Evolutionary conservation across 2,329 filamentous ascomycete genomes (phyloP).

Genomic region (Cladosporium phlei): DNA sequence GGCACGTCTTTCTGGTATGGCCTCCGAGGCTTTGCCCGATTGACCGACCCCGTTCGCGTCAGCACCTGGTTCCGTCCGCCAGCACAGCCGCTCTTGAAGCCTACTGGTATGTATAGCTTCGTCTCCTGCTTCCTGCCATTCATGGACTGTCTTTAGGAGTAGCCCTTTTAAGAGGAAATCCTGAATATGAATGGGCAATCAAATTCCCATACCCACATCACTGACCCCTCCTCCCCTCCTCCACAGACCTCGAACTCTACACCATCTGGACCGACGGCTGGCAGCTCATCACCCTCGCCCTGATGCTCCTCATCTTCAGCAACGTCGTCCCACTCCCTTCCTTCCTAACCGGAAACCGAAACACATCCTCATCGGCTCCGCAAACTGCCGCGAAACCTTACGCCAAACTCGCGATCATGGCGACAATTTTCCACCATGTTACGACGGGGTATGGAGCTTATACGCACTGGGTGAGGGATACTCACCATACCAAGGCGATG

Average conservation of each 20-base stretch:
- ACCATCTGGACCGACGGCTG: constrained; percentile 34
- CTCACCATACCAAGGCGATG: constrained; percentile 33
- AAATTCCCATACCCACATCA: not conserved
- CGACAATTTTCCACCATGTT: constrained; percentile 34
- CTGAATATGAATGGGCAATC: not conserved
- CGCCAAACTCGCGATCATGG: constrained; percentile 28
- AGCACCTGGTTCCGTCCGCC: constrained; percentile 34
- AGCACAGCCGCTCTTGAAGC: constrained; percentile 19
- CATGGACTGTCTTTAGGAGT: too few relatives aligned
- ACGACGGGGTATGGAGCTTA: constrained; percentile 32
- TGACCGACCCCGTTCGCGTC: constrained; percentile 32
- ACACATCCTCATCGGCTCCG: constrained; percentile 21
- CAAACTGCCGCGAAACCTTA: constrained; percentile 27
- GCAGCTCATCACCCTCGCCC: constrained; percentile 30
- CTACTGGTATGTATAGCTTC: constrained; percentile 27
- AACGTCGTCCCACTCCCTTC: constrained; percentile 28
- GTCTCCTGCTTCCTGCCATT: too few relatives aligned
- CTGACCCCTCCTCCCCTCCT: not conserved
- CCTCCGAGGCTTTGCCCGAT: constrained; percentile 28
- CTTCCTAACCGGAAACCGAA: constrained; percentile 13
- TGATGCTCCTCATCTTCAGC: constrained; percentile 29
- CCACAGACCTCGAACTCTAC: constrained; percentile 35
- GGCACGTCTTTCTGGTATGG: constrained; percentile 35
- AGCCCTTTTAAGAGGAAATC: too few relatives aligned
- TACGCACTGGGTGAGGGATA: constrained; percentile 28